Evolutionary conservation across 495 filamentous ascomycete genomes (phyloP).

Genomic region (Penicillium tannophilum): DNA sequence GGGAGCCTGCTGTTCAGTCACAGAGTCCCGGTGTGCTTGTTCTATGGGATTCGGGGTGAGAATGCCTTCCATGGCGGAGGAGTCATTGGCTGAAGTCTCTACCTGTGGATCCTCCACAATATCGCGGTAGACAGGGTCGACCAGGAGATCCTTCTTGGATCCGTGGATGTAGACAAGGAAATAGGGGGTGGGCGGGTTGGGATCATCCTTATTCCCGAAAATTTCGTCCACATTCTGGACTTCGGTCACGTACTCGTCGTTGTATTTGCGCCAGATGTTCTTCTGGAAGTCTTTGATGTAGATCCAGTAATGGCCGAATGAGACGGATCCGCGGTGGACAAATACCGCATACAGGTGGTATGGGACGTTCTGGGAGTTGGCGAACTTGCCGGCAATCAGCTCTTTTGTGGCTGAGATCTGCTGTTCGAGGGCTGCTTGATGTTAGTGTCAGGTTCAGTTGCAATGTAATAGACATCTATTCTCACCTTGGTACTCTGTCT

Average conservation of each 20-base stretch:
- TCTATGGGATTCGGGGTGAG: neutral
- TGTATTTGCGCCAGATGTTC: constrained; percentile 89
- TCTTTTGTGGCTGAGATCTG: constrained; percentile 51
- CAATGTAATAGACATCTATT: neutral
- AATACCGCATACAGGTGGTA: constrained; percentile 93
- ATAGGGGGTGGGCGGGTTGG: constrained; percentile 74
- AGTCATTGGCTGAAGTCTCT: constrained; percentile 23
- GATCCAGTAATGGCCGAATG: constrained; percentile 93
- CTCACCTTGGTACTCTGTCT: neutral
- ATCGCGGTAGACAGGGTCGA: constrained; percentile 60
- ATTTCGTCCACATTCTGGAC: constrained; percentile 64
- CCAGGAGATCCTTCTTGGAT: constrained; percentile 58
- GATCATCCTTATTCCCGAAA: constrained; percentile 61
- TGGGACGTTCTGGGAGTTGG: constrained; percentile 53
- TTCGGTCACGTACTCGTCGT: constrained; percentile 79
- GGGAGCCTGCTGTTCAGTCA: constrained; percentile 3
- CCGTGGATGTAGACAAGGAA: constrained; percentile 85
- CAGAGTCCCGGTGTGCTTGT: constrained; percentile 12
- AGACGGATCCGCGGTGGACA: constrained; percentile 74
- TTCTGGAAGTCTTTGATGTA: constrained; percentile 88
- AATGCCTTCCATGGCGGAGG: constrained; percentile 13
- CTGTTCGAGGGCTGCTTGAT: constrained; percentile 43
- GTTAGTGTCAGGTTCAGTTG: neutral
- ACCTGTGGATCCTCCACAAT: constrained; percentile 8
- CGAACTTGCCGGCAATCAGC: constrained; percentile 65